Conservation (phyloP, 148 eudicot genomes). For the Heliamphora exappendiculata region DNA sequence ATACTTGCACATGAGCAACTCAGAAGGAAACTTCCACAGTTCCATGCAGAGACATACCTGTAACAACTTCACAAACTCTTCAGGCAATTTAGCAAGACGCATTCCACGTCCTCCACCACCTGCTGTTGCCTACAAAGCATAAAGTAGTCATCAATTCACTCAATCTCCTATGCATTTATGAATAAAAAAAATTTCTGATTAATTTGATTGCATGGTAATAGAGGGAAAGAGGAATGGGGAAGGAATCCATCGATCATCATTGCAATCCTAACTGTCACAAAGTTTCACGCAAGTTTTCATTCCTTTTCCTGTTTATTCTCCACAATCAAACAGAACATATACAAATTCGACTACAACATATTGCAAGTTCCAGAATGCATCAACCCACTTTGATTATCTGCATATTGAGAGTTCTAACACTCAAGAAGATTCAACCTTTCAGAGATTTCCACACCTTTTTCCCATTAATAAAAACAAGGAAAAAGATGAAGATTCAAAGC, state of each 20-base stretch:
- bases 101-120: conserved; percentile 99
- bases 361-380: conserved; percentile 2
- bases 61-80: conserved; percentile 89
- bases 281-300: not conserved
- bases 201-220: not conserved
- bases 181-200: not conserved
- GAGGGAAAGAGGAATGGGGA: not conserved
- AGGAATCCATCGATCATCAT: no score
- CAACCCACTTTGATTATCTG: not conserved
- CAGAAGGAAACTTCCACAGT: not conserved
- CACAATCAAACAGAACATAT: not conserved
- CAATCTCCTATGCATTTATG: not conserved
- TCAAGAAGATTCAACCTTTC: not conserved
- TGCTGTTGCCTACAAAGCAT: conserved; percentile 81
- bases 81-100: conserved; percentile 97
- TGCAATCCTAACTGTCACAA: not conserved
- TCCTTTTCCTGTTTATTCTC: not conserved
- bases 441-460: not conserved
- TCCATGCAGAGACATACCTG: conserved; percentile 49
- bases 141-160: conserved; percentile 1
- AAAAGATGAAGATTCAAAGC: not conserved
- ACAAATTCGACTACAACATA: conserved; percentile 1
- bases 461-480: not conserved
- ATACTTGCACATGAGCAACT: not conserved
- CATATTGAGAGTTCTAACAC: not conserved